These are phyloP conservation scores for Helichrysum umbraculigerum DNA, from an alignment of 129 eudicot genomes.

Conservation along the genomic window DNA sequence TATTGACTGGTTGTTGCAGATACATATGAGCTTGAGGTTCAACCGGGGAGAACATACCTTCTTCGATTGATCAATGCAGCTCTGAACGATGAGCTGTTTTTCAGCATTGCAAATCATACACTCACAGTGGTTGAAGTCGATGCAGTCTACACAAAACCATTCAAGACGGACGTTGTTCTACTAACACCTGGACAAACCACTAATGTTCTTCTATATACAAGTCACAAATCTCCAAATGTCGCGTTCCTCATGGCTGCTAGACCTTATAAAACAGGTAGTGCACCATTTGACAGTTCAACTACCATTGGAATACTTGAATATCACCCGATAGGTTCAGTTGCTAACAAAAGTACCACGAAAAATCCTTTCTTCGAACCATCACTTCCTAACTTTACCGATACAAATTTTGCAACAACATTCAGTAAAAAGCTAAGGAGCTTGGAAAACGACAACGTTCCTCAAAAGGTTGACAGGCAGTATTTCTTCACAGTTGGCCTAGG, in stretches of 20 bases:
- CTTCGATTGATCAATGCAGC: background rate
- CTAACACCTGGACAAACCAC: background rate
- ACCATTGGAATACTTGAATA: constrained; percentile 36
- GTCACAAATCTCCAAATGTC: background rate
- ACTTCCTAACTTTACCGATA: constrained; percentile 25
- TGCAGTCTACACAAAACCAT: constrained; percentile 2
- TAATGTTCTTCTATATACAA: background rate
- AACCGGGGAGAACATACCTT: background rate
- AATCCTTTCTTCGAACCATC: constrained; percentile 27
- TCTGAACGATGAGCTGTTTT: background rate
- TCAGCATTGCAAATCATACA: background rate
- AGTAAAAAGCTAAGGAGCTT: constrained; percentile 26
- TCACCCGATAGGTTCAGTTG: background rate
- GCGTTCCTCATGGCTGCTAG: constrained; percentile 3
- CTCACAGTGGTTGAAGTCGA: background rate
- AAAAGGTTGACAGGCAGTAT: constrained; percentile 28
- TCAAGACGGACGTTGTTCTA: background rate
- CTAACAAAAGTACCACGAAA: background rate
- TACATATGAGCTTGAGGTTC: background rate
- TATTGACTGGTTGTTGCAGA: background rate
- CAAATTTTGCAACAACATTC: constrained; percentile 29
- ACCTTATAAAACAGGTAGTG: constrained; percentile 28
- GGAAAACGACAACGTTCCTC: constrained; percentile 35
- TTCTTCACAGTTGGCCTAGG: constrained; percentile 41
- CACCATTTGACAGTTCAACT: constrained; percentile 26